Evolutionary conservation across 768 basidiomycete species (phyloP), one percentile per base, ranked within the genome.

Genomic region (Russula compacta): DNA sequence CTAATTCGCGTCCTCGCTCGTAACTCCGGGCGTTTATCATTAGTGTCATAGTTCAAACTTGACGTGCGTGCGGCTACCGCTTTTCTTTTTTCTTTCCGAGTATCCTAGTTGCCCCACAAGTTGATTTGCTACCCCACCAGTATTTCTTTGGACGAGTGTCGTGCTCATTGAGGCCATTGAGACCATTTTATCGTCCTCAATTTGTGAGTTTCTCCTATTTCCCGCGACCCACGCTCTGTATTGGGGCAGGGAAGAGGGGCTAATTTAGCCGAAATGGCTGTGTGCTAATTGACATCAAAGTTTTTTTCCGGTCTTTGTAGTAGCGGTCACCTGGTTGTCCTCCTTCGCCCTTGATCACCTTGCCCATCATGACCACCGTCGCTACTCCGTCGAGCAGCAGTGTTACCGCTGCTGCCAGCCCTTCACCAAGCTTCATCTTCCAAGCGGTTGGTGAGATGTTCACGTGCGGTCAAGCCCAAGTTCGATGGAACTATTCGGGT

Each of bases 381-480:
- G 3, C 24, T 21, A n/a, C 24, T 14, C 6, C 50, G 3, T 11
- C 53, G 24, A 42, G 52, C 38, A 54, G 32, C 42, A n/a, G 52
- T 0, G 21, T 35, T 0, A n/a, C n/a, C n/a, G 17, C 42, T 1
- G 4, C 61, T 6, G 24, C 60, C 3, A 40, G 32, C 32, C 0
- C 56, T 19, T 24, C 61, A 11, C 9, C 56, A 4, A 9, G 11
- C 40, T 50, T 63, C 19, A 0, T 7, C 1, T 63, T 58, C 21
- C 21, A 48, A 29, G 1, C 21, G 1, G 2, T 73, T 29, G 49
- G 67, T 29, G 68, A 71, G 43, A 68, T 77, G 72, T 72, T 65
- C 11, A 72, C 76, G 33, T 79, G 78, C 64, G 64, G 64, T 1
- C 57, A 70, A 17, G 69, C 68, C 7, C 52, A 64, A 10, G 68